A percentile compares a stretch with the other conserved stretches of the same genome.
These are phyloP conservation scores for Parastagonospora avenae DNA, from an alignment of 2,329 filamentous ascomycete genomes.

Conservation along the genomic window DNA sequence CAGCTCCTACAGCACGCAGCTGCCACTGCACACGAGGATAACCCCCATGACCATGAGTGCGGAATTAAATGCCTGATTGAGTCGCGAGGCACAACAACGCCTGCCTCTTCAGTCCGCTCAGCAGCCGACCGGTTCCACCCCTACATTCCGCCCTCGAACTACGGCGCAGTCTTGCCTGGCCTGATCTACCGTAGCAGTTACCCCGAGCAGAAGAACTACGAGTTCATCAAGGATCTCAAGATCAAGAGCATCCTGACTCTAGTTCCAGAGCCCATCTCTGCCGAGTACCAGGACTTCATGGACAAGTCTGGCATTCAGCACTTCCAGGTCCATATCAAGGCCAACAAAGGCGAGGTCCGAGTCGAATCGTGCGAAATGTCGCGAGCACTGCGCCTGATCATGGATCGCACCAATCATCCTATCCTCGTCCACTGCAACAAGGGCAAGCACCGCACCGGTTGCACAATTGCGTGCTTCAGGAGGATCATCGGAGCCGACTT, in stretches of 20 bases:
- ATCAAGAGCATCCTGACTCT: conserved; percentile 79
- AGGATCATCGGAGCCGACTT: conserved; percentile 70
- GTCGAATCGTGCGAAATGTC: conserved; percentile 61
- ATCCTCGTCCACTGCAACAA: conserved; percentile 92
- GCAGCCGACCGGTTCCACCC: conserved; percentile 42
- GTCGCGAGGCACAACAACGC: conserved; percentile 20
- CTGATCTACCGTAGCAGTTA: conserved; percentile 83
- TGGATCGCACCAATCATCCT: conserved; percentile 76
- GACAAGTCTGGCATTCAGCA: conserved; percentile 70
- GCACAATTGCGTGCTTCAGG: conserved; percentile 80
- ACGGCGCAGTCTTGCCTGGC: conserved; percentile 73
- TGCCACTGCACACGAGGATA: conserved; percentile 39
- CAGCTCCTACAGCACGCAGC: conserved; percentile 35
- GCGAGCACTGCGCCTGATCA: conserved; percentile 71
- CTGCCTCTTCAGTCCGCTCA: conserved; percentile 23
- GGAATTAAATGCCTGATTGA: conserved; percentile 13
- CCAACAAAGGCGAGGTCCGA: conserved; percentile 75
- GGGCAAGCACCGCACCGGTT: conserved; percentile 90
- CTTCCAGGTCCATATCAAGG: conserved; percentile 75
- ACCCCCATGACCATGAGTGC: conserved; percentile 29
- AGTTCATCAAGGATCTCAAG: conserved; percentile 68
- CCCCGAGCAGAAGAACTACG: conserved; percentile 71
- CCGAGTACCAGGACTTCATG: conserved; percentile 66
- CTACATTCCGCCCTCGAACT: conserved; percentile 68
- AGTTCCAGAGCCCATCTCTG: conserved; percentile 55